Evolutionary conservation across 176 grass and related monocot species (phyloP).

Genomic region (Oropetium thomaeum): DNA sequence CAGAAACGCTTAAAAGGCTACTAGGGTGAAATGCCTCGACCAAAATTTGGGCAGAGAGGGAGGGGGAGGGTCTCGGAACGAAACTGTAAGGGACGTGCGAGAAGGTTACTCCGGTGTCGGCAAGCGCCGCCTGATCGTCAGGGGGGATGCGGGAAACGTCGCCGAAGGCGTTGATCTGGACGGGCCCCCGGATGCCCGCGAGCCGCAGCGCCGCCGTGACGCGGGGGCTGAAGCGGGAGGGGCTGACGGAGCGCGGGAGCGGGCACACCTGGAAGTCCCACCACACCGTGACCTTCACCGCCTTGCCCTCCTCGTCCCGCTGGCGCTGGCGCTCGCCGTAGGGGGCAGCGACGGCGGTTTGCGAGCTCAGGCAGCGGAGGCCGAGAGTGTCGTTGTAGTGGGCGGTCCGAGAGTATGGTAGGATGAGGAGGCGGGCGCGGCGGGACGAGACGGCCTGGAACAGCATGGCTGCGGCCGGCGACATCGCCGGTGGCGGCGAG

Average conservation of each 20-base stretch:
- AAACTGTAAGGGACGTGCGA: constrained; percentile 54
- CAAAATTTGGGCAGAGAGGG: background rate
- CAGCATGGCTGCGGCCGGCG: constrained; percentile 23
- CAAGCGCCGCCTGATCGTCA: constrained; percentile 40
- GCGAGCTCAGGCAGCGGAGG: background rate
- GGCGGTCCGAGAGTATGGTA: background rate
- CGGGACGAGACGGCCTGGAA: background rate
- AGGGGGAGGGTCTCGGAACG: background rate
- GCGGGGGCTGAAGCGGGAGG: constrained; percentile 28
- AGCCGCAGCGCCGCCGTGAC: constrained; percentile 48
- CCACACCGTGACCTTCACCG: constrained; percentile 60
- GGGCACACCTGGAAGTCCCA: constrained; percentile 67
- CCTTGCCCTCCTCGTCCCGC: constrained; percentile 43
- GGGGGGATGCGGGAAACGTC: constrained; percentile 27
- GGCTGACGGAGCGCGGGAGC: constrained; percentile 36
- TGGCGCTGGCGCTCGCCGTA: background rate
- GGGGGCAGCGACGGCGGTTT: background rate
- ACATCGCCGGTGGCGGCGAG: background rate
- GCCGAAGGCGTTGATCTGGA: constrained; percentile 62
- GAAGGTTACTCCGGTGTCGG: constrained; percentile 49
- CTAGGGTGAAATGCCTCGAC: background rate
- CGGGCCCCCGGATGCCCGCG: constrained; percentile 52
- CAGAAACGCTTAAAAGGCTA: background rate
- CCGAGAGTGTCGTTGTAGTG: background rate
- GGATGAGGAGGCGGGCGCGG: background rate